A percentile compares a stretch with the other conserved stretches of the same genome.
phyloP scores from a whole-genome alignment of 495 filamentous ascomycete species.

The Xylaria scruposa region DNA sequence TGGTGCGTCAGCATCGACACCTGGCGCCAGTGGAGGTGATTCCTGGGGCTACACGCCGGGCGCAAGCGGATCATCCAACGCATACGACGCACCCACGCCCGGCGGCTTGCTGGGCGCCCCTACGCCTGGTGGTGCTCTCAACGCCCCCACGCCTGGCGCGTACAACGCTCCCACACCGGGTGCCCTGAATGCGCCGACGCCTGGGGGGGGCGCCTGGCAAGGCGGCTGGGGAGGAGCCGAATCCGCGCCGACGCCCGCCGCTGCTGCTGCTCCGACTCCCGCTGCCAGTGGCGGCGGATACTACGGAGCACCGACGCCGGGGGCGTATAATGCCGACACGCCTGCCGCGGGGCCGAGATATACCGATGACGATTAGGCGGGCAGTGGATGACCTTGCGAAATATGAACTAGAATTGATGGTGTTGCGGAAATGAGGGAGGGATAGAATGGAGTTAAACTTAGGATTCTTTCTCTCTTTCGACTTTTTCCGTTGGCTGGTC shows the following conservation, averaged over 20 bases:
- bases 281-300: slow-evolving; percentile 60
- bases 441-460: slow-evolving; percentile 13
- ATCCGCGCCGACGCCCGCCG: slow-evolving; percentile 68
- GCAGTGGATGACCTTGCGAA: not conserved
- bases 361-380: slow-evolving; percentile 54
- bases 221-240: slow-evolving; percentile 64
- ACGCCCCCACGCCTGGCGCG: slow-evolving; percentile 82
- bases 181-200: slow-evolving; percentile 68
- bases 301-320: slow-evolving; percentile 80
- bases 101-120: slow-evolving; percentile 69
- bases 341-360: slow-evolving; percentile 72
- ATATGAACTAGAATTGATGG: too few relatives aligned
- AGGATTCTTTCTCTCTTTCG: not conserved
- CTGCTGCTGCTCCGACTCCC: slow-evolving; percentile 66
- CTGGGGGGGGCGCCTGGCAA: slow-evolving; percentile 55
- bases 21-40: slow-evolving; percentile 57
- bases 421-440: not conserved
- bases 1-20: slow-evolving; percentile 61
- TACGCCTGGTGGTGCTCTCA: slow-evolving; percentile 71
- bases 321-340: slow-evolving; percentile 74
- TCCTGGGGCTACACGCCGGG: slow-evolving; percentile 59
- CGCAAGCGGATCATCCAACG: slow-evolving; percentile 67
- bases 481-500: slow-evolving; percentile 5
- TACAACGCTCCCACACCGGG: slow-evolving; percentile 80
- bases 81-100: slow-evolving; percentile 79